Conservation (phyloP, 257 asterid genomes). For the Primulina tabacum region DNA sequence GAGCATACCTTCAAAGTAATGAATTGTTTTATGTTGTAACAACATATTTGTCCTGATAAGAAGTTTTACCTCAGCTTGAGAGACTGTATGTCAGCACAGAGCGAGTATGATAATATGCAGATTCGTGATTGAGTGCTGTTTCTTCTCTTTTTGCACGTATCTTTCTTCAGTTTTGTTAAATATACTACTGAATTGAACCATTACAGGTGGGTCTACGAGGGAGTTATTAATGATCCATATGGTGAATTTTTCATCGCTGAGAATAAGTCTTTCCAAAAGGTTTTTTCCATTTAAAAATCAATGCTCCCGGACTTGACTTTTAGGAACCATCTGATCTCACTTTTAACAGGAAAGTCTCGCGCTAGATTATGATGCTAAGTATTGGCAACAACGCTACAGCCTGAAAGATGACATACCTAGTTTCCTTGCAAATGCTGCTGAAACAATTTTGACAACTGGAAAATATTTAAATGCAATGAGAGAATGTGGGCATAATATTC, state of each 20-base stretch:
- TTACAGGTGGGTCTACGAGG: slow-evolving; percentile 96
- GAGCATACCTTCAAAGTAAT: slow-evolving; percentile 1
- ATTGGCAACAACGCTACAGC: slow-evolving; percentile 97
- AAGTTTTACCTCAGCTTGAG: not conserved
- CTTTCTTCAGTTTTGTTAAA: slow-evolving; percentile 10
- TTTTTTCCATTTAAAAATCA: slow-evolving; percentile 25
- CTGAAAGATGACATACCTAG: slow-evolving; percentile 92
- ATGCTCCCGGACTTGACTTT: slow-evolving; percentile 19
- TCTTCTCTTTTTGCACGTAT: slow-evolving; percentile 7
- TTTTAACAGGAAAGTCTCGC: slow-evolving; percentile 87
- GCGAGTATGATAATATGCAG: slow-evolving; percentile 9
- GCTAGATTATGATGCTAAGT: slow-evolving; percentile 89
- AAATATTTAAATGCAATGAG: slow-evolving; percentile 97
- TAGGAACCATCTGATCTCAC: slow-evolving; percentile 32
- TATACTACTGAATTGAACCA: slow-evolving; percentile 22
- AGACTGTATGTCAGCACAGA: not conserved
- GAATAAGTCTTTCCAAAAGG: slow-evolving; percentile 95
- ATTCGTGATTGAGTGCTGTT: slow-evolving; percentile 2
- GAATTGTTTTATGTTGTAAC: slow-evolving; percentile 1
- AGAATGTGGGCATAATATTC: slow-evolving; percentile 91
- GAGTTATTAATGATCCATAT: slow-evolving; percentile 92
- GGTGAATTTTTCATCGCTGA: slow-evolving; percentile 96
- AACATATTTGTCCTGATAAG: slow-evolving; percentile 5
- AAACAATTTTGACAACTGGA: slow-evolving; percentile 88
- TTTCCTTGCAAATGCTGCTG: slow-evolving; percentile 96